phyloP scores from a whole-genome alignment of 306 rosid species.

The Coriaria nepalensis region DNA sequence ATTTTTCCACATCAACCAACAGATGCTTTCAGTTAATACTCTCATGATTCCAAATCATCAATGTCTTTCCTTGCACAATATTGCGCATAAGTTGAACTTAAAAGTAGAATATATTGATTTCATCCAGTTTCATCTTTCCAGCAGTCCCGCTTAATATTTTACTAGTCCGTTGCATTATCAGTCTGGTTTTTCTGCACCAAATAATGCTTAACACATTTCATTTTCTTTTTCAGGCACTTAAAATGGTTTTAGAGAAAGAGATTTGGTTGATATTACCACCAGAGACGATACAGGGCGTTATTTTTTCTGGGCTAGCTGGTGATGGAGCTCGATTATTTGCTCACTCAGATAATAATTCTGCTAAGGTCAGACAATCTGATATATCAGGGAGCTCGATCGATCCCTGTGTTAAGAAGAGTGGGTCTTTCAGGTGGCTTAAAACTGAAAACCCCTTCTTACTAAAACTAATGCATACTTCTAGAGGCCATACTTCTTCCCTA shows the following conservation, averaged over 20 bases:
- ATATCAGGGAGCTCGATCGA: slow-evolving; percentile 36
- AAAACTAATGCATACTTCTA: slow-evolving; percentile 35
- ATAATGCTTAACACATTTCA: neutral
- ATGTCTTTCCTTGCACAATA: no score
- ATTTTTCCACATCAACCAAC: no score
- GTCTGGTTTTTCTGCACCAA: neutral
- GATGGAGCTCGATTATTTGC: slow-evolving; percentile 88
- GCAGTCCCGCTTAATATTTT: neutral
- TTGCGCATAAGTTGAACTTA: no score
- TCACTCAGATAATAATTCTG: slow-evolving; percentile 36
- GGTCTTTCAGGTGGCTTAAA: slow-evolving; percentile 67
- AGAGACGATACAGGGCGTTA: slow-evolving; percentile 64
- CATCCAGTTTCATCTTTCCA: no score
- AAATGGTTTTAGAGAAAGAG: slow-evolving; percentile 94
- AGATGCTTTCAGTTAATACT: no score
- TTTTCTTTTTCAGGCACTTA: slow-evolving; percentile 58
- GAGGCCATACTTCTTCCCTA: slow-evolving; percentile 29
- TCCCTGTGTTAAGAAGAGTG: slow-evolving; percentile 34
- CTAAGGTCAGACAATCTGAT: slow-evolving; percentile 29
- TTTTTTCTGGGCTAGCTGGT: slow-evolving; percentile 96
- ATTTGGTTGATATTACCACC: slow-evolving; percentile 68
- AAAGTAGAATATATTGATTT: no score
- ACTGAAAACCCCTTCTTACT: slow-evolving; percentile 73
- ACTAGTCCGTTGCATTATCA: slow-evolving; percentile 1
- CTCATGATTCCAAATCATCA: no score